Evolutionary conservation across 2,329 filamentous ascomycete species (phyloP), one percentile per base, ranked within the genome.

Genomic region (Aspergillus bombycis): DNA sequence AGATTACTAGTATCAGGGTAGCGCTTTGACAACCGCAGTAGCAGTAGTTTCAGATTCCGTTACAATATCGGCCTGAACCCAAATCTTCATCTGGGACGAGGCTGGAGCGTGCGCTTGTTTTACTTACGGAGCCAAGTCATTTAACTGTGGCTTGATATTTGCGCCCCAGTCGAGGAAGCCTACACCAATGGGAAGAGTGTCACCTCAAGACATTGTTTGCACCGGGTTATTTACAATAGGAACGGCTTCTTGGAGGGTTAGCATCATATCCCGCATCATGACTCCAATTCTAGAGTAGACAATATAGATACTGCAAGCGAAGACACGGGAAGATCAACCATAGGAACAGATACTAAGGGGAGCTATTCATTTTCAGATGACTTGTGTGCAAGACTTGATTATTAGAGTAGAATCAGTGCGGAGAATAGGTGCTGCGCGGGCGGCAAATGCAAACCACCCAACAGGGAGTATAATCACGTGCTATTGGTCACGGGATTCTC

Each of bases 291-390:
- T 6, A 84, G 83, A 36, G 85, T 84, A 68, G 77, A 77, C 2
- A 85, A 88, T 16, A 91, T 83, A 50, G 87, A 84, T 36, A 88
- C 78, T 3, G 89, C 87, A 3, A 92, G 82, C 0, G 72, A 82
- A 65, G 74, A 84, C 71, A 75, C 82, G 68, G 83, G 80, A 60
- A 92, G 86, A 41, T 88, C 81, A 53, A 88, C 85, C 90, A 93
- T 92, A 0, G 91, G 91, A 1, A 89, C 90, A 43, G 82, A 81
- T 53, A 84, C 80, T 34, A 93, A 82, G 23, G 91, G 75, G 7
- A 88, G 2, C 77, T 69, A 41, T 80, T 75, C 9, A 81, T 83
- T 87, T 88, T 90, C 67, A 87, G 85, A 71, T 89, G 88, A 65
- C 79, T 75, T 21, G 65, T 58, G 55, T 74, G 75, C 53, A 80